phyloP scores from a whole-genome alignment of 306 rosid genomes.

The Vigna unguiculata region DNA sequence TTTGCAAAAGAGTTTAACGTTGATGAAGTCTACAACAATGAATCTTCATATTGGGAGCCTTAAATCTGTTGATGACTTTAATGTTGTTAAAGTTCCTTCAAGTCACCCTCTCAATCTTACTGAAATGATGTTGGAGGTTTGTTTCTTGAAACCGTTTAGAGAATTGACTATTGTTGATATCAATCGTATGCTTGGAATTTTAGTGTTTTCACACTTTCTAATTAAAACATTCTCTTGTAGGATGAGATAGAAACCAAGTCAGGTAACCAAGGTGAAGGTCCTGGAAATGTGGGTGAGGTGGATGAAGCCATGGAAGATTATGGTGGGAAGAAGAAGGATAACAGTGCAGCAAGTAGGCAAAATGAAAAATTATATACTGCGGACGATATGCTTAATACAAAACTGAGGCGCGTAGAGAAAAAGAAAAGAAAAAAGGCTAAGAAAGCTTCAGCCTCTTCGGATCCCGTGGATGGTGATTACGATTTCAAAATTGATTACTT shows the following conservation, averaged over 20 bases:
- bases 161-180: background rate
- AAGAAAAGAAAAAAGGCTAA: constrained; percentile 72
- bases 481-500: constrained; percentile 82
- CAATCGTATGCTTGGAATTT: no score
- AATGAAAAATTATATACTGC: constrained; percentile 81
- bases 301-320: constrained; percentile 66
- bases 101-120: constrained; percentile 68
- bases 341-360: constrained; percentile 61
- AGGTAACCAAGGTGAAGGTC: constrained; percentile 52
- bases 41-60: constrained; percentile 93
- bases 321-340: constrained; percentile 57
- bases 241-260: constrained; percentile 42
- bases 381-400: constrained; percentile 85
- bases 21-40: constrained; percentile 78
- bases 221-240: constrained; percentile 45
- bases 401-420: constrained; percentile 76
- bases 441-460: constrained; percentile 51
- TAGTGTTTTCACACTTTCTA: background rate
- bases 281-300: constrained; percentile 45
- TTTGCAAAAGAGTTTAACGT: constrained; percentile 77
- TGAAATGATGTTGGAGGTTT: constrained; percentile 70
- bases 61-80: constrained; percentile 72
- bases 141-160: constrained; percentile 15
- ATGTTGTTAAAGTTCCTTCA: constrained; percentile 89
- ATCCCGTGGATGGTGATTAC: constrained; percentile 83